Evolutionary conservation across 208 protist species (phyloP).

Genomic region (Leishmania braziliensis): DNA sequence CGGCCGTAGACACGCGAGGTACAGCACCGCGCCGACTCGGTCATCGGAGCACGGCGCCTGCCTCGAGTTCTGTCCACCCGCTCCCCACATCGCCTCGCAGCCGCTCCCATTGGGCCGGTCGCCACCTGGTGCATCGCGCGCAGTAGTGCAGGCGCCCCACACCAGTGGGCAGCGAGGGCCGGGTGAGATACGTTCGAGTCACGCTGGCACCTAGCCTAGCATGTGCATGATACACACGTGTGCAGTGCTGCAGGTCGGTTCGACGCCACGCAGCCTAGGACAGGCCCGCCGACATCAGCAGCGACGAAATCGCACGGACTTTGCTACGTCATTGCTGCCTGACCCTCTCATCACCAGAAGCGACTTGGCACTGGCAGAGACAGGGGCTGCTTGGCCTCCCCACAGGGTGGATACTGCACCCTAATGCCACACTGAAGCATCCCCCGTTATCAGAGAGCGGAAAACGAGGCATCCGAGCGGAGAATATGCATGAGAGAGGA

Average conservation of each 20-base stretch:
- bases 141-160: too few species aligned
- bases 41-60: too few species aligned
- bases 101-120: too few species aligned
- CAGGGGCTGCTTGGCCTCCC: background rate
- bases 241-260: background rate
- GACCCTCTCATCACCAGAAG: background rate
- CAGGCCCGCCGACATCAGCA: background rate
- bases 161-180: too few species aligned
- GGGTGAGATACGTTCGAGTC: background rate
- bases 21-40: too few species aligned
- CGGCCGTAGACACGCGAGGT: too few species aligned
- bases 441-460: background rate
- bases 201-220: background rate
- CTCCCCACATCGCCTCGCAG: too few species aligned
- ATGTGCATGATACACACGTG: background rate
- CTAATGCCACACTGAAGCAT: background rate
- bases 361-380: background rate
- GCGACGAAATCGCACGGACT: background rate
- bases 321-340: background rate
- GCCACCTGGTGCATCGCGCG: too few species aligned
- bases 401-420: background rate
- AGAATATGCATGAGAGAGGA: background rate
- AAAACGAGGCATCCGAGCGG: background rate
- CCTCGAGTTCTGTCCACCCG: too few species aligned
- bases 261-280: background rate